phyloP scores from a whole-genome alignment of 2,329 filamentous ascomycete species.

The Tolypocladium nubicola region DNA sequence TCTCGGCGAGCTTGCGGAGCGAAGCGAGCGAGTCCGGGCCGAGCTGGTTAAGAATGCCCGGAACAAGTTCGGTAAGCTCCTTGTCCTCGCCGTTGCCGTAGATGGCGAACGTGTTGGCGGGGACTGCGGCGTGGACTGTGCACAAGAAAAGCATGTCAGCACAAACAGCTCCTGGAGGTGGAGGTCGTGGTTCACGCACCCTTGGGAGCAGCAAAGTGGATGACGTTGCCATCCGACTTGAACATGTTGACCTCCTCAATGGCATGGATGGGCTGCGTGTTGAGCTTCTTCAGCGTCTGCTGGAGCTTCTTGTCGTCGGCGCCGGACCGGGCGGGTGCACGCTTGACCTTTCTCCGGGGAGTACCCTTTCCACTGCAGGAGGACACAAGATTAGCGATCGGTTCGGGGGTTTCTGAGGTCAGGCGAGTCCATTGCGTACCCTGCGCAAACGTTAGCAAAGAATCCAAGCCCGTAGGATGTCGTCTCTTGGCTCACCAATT shows the following conservation, averaged over 20 bases:
- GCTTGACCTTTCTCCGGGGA: conserved; percentile 96
- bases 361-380: conserved; percentile 79
- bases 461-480: neutral
- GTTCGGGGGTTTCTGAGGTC: conserved; percentile 5
- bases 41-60: conserved; percentile 98
- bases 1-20: conserved; percentile 96
- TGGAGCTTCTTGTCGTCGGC: conserved; percentile 99
- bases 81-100: conserved; percentile 99
- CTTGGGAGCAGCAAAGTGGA: conserved; percentile 97
- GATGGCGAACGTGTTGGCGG: conserved; percentile 98
- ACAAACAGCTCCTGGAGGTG: neutral
- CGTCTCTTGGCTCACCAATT: conserved; percentile 51
- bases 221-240: conserved; percentile 99
- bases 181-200: conserved; percentile 47
- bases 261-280: conserved; percentile 97
- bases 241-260: conserved; percentile 99
- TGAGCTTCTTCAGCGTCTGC: conserved; percentile 95
- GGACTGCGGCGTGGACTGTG: conserved; percentile 88
- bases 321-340: conserved; percentile 82
- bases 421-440: conserved; percentile 21
- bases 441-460: conserved; percentile 10
- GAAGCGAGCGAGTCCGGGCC: conserved; percentile 96
- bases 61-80: conserved; percentile 98
- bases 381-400: conserved; percentile 16
- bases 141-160: neutral